Evolutionary conservation across 1,284 basidiomycete genomes (phyloP).

Genomic region (Cystobasidiaceae sp.): DNA sequence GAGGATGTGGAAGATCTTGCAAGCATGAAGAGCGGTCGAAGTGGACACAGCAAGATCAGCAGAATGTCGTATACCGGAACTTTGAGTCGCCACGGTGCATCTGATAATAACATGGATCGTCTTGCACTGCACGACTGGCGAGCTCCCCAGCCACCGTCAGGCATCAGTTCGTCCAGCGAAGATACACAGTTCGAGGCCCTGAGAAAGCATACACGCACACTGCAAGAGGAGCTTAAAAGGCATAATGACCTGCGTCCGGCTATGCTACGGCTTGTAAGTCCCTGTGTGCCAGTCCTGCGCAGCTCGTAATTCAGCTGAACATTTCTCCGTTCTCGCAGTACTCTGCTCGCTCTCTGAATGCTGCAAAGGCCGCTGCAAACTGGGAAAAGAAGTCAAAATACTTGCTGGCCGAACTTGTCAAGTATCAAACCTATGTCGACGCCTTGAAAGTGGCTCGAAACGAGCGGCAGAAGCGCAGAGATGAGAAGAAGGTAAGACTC

Average conservation of each 20-base stretch:
- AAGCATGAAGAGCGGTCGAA: constrained; percentile 36
- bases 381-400: constrained; percentile 90
- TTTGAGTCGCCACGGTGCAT: constrained; percentile 1
- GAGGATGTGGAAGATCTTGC: constrained; percentile 34
- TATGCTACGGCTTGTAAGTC: constrained; percentile 71
- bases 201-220: constrained; percentile 65
- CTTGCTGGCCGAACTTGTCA: constrained; percentile 83
- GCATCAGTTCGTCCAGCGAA: constrained; percentile 80
- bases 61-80: constrained; percentile 22
- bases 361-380: constrained; percentile 71
- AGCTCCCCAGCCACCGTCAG: constrained; percentile 71
- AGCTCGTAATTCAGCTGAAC: no score
- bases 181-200: constrained; percentile 84
- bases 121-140: constrained; percentile 92
- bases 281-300: no score
- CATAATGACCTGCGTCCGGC: constrained; percentile 80
- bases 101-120: constrained; percentile 53
- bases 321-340: constrained; percentile 65
- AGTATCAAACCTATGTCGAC: constrained; percentile 93
- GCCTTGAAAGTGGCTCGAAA: constrained; percentile 73
- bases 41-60: constrained; percentile 29
- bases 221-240: constrained; percentile 71
- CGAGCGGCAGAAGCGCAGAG: constrained; percentile 49
- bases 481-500: constrained; percentile 36
- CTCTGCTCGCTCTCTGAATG: constrained; percentile 65